Evolutionary conservation across 108 stramenopile genomes (phyloP), one percentile per base, ranked within the genome.

Genomic region (Ochromonas danica): DNA sequence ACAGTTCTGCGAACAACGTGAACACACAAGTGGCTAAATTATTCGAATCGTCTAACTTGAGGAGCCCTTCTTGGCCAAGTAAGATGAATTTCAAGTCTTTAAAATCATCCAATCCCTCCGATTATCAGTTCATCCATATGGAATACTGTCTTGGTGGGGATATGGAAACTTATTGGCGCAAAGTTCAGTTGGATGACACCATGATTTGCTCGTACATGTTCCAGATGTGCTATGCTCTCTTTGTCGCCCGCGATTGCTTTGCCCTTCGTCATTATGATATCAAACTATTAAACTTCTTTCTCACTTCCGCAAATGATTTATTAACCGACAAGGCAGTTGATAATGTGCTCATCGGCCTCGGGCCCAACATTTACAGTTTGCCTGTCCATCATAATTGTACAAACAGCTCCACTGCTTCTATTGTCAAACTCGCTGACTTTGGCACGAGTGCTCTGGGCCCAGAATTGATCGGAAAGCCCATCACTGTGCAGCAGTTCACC

Each of bases 401-500:
- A n/a, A n/a, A n/a, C n/a, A 61, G 83, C 42, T 90, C 89, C 85
- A 78, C 88, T 39, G 63, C 83, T 22, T 83, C 80, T 2, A 81
- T 95, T 80, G 95, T 93, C 28, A 99, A 90, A 87, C 88, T 99
- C 6, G 96, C 97, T 38, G 98, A 99, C 83, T 99, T 94, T 83
- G 98, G 98, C 0, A 99, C 98, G 10, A 89, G 96, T 0, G 90
- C 94, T 61, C 79, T 94, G 60, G 78, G 91, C 67, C 78, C 86
- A n/a, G 92, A 88, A 17, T 81, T 91, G 3, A 85, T 91, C 51
- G 95, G 94, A 0, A 84, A 88, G 51, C 88, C 91, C 0, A 91
- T 96, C n/a, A 91, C 86, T 22, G 84, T 93, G 45, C 93, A 87
- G 0, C 95, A 97, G 41, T 95, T 98, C 71, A 96, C 98, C 39